Percentiles rank a stretch among this genome's conserved stretches.
These are phyloP conservation scores for Candida golubevii DNA, from an alignment of 805 yeast species.

Conservation along the genomic window DNA sequence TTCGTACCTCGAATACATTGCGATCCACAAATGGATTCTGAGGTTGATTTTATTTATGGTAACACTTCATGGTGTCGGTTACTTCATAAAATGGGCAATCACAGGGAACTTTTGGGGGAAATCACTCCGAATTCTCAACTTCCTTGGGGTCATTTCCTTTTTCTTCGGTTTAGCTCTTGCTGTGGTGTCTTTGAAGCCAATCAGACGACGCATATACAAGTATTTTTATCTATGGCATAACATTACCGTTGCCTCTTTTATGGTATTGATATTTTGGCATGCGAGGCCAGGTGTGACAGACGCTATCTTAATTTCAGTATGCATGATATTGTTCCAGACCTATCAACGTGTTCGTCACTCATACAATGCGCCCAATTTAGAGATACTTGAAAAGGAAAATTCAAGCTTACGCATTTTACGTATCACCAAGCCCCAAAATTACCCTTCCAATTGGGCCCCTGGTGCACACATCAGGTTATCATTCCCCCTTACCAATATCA, in stretches of 20 bases:
- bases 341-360: constrained; percentile 25
- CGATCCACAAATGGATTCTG: constrained; percentile 70
- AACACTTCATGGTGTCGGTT: constrained; percentile 51
- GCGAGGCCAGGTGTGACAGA: constrained; percentile 65
- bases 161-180: constrained; percentile 32
- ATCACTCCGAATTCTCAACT: constrained; percentile 34
- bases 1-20: constrained; percentile 51
- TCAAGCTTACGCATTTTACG: constrained; percentile 21
- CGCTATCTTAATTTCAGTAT: constrained; percentile 20
- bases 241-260: constrained; percentile 41
- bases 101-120: constrained; percentile 32
- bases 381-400: constrained; percentile 11
- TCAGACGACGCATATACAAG: constrained; percentile 48
- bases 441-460: constrained; percentile 33
- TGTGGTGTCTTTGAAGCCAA: constrained; percentile 42
- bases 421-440: constrained; percentile 18
- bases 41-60: constrained; percentile 47
- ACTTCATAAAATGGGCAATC: constrained; percentile 43
- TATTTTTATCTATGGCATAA: constrained; percentile 57
- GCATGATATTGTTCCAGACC: constrained; percentile 34
- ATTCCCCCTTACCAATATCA: constrained; percentile 4
- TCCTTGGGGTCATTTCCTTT: constrained; percentile 49
- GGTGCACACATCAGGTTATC: constrained; percentile 53
- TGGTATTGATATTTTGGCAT: constrained; percentile 49
- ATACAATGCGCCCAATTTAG: constrained; percentile 13